These are phyloP conservation scores for Rhizophora apiculata DNA, from an alignment of 345 rosid species.

Conservation along the genomic window DNA sequence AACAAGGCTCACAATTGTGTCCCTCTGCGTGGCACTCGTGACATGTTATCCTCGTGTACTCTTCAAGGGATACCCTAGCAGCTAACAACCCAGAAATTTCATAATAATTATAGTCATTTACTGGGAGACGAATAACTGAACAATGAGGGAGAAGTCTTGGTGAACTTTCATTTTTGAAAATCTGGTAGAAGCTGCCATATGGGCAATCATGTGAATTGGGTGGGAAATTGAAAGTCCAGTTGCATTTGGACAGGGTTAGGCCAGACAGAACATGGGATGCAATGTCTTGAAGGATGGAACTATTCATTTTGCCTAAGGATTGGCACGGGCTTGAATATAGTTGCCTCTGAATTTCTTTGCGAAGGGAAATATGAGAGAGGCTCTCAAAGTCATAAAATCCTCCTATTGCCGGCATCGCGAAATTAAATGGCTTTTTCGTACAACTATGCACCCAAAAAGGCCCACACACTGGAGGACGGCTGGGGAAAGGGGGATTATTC, in stretches of 20 bases:
- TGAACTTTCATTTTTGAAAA: no score
- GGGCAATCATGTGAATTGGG: not conserved
- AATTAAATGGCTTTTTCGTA: conserved; percentile 19
- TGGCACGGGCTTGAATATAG: conserved; percentile 13
- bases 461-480: conserved; percentile 16
- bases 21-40: no score
- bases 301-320: conserved; percentile 23
- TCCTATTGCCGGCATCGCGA: conserved; percentile 5
- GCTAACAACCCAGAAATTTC: conserved; percentile 14
- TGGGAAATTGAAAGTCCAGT: not conserved
- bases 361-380: conserved; percentile 30
- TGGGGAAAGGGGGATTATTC: conserved; percentile 21
- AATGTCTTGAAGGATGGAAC: conserved; percentile 21
- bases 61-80: conserved; percentile 21
- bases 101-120: not conserved
- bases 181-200: conserved; percentile 8
- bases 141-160: conserved; percentile 17
- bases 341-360: not conserved
- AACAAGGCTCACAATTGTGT: no score
- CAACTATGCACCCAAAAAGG: conserved; percentile 23
- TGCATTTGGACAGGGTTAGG: conserved; percentile 28
- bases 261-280: not conserved
- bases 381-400: conserved; percentile 16
- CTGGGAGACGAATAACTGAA: conserved; percentile 20
- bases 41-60: not conserved